Evolutionary conservation across 1,284 basidiomycete genomes (phyloP), one percentile per base, ranked within the genome.

Genomic region (Takashimella koratensis): DNA sequence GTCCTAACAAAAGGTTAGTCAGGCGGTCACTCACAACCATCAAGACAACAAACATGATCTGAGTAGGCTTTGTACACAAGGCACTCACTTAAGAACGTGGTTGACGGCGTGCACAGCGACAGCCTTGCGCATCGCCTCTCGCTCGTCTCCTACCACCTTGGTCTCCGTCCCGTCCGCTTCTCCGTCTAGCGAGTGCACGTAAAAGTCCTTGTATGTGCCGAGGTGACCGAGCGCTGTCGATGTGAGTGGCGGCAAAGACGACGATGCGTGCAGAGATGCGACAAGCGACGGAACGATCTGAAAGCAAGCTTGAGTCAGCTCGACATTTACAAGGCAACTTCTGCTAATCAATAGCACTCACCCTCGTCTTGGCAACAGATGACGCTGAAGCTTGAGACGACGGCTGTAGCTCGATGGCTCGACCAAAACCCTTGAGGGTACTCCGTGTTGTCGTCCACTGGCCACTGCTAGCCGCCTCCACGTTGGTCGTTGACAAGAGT

Each of bases 71-170:
- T 36, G 22, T 12, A 6, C 22, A 10, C 22, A 23, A 41, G 2
- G 5, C 2, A 66, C 82, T 57, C 67, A 91, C 92, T 87, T 94
- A 49, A 84, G 83, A 47, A 93, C 81, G 75, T 96, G 92, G 65
- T 93, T 90, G 49, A 95, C 70, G 1, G 82, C 82, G 71, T 95
- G 91, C 8, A 93, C 76, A 3, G 87, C 77, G 2, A 85, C 79
- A 1, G 83, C 83, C 64, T 89, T 83, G 40, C 88, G 82, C 39
- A 83, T 78, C 16, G 74, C 75, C 55, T 77, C 74, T 43, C 77
- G 73, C 45, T 70, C 59, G 13, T 70, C 64, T 16, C 68, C 63
- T 13, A 51, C 20, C 36, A 67, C 51, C 26, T 54, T 60, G 47
- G 30, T 64, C 54, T 68, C 75, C 16, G 58, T 57, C 1, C 74